phyloP scores from a whole-genome alignment of 2,329 filamentous ascomycete species.

The Nannizzia gypsea region DNA sequence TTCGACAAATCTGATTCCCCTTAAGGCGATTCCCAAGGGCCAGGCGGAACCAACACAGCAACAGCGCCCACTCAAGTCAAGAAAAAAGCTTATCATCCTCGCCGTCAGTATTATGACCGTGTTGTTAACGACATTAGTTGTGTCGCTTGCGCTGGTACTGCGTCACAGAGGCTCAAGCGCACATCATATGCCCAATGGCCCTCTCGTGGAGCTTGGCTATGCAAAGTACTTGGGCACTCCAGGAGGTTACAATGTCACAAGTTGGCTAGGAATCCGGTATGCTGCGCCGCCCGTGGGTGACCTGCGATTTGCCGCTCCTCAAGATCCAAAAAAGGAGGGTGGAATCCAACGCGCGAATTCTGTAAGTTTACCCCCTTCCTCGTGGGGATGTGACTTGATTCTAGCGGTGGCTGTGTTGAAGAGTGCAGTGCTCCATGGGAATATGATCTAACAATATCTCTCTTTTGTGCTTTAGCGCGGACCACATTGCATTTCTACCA shows the following conservation, averaged over 20 bases:
- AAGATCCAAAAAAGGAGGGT: conserved; percentile 43
- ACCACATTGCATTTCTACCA: conserved; percentile 54
- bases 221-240: conserved; percentile 50
- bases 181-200: conserved; percentile 4
- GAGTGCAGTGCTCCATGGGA: not conserved
- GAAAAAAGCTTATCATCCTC: not conserved
- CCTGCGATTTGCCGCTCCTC: conserved; percentile 16
- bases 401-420: not conserved
- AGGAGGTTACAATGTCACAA: conserved; percentile 29
- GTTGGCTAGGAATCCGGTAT: conserved; percentile 15
- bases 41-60: not conserved
- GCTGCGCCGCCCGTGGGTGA: conserved; percentile 10
- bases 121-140: not conserved
- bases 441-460: not conserved
- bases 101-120: not conserved
- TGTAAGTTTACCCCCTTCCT: conserved; percentile 28
- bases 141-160: not conserved
- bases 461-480: conserved; percentile 24
- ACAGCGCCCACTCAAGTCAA: not conserved
- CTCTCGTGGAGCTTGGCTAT: conserved; percentile 52
- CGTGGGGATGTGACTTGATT: not conserved
- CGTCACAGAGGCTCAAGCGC: not conserved
- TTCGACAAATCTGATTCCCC: not conserved
- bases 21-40: not conserved
- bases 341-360: conserved; percentile 44